These are phyloP conservation scores for Acanthamoeba royreba DNA, from an alignment of 208 protist species.

Conservation along the genomic window DNA sequence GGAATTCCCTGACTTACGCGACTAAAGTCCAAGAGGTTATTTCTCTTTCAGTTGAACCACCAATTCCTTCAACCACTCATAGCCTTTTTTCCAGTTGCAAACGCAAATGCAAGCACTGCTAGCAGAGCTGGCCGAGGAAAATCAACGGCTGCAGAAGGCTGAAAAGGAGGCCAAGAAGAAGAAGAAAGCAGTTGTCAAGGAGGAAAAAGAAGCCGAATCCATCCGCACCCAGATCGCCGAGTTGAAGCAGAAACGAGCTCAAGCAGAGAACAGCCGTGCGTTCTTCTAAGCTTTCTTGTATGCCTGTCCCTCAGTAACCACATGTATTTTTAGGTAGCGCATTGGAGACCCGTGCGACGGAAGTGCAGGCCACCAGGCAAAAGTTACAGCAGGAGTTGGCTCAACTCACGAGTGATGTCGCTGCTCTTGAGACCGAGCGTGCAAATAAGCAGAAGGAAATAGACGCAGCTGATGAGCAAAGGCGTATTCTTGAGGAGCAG, in stretches of 20 bases:
- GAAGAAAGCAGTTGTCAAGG: neutral
- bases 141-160: neutral
- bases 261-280: neutral
- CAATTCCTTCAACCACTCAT: neutral
- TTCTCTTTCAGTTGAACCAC: neutral
- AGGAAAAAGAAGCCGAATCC: neutral
- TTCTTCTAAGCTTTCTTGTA: neutral
- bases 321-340: neutral
- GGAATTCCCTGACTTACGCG: neutral
- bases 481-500: neutral
- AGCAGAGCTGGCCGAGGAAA: neutral
- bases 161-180: neutral
- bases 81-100: neutral
- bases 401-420: neutral
- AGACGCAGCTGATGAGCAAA: neutral
- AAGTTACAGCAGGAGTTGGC: neutral
- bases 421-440: neutral
- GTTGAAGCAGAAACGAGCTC: neutral
- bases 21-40: neutral
- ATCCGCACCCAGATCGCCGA: neutral
- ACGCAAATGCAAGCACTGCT: neutral
- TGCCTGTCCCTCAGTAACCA: neutral
- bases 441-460: neutral
- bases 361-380: neutral
- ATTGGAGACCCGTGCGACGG: neutral